A percentile compares a stretch with the other conserved stretches of the same genome.
Evolutionary conservation across 2,329 filamentous ascomycete species (phyloP).

Genomic region (Arachnomyces sp.): DNA sequence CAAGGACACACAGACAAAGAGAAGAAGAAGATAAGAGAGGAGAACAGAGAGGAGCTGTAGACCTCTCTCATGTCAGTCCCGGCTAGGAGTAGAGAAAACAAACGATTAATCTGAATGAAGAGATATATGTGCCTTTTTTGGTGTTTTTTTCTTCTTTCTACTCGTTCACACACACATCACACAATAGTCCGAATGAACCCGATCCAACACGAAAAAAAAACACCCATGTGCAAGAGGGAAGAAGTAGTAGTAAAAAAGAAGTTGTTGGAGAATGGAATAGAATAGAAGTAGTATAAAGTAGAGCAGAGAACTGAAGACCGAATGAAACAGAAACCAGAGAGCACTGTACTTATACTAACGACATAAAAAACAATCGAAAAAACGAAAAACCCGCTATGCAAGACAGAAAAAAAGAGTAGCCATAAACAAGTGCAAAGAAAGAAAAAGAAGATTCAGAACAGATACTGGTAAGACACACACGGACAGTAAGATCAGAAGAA

Average conservation of each 20-base stretch:
- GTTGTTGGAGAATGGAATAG: neutral
- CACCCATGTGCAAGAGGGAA: neutral
- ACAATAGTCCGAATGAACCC: neutral
- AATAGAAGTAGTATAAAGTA: neutral
- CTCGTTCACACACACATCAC: neutral
- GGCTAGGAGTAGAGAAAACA: no score
- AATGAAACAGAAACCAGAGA: slow-evolving; percentile 3
- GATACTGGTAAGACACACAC: no score
- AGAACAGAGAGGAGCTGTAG: no score
- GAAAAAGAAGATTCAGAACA: no score
- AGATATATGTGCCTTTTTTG: no score
- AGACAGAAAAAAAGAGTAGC: slow-evolving; percentile 1
- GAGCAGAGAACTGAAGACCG: no score
- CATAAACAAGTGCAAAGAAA: no score
- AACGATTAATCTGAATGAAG: no score
- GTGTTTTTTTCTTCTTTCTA: no score
- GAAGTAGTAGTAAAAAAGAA: neutral
- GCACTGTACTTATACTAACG: slow-evolving; percentile 4
- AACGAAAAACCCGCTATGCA: slow-evolving; percentile 10
- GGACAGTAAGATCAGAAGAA: neutral
- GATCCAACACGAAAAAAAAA: slow-evolving; percentile 3
- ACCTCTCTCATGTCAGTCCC: no score
- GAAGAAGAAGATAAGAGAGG: no score
- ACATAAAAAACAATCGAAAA: slow-evolving; percentile 1
- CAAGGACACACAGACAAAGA: no score